These are phyloP conservation scores for Aspergillus carlsbadensis DNA, from an alignment of 495 filamentous ascomycete species.

Conservation along the genomic window DNA sequence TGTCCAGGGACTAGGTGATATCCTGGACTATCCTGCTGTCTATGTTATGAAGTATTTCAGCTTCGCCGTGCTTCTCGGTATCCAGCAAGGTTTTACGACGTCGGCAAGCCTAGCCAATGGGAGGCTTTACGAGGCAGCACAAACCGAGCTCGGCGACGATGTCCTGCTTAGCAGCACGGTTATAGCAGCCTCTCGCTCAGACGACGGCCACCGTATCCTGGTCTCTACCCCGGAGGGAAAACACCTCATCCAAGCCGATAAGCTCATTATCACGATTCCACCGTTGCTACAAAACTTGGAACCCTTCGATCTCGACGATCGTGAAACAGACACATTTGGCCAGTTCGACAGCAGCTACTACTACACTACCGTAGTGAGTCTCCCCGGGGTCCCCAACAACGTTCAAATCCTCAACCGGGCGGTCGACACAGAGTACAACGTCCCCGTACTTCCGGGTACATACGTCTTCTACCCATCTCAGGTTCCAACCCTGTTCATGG, in stretches of 20 bases:
- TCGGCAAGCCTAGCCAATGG: neutral
- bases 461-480: slow-evolving; percentile 19
- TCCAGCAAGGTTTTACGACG: neutral
- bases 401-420: slow-evolving; percentile 28
- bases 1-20: slow-evolving; percentile 31
- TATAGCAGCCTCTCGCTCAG: slow-evolving; percentile 25
- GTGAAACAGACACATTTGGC: slow-evolving; percentile 38
- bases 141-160: slow-evolving; percentile 5
- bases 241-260: slow-evolving; percentile 41
- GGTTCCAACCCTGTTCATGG: slow-evolving; percentile 16
- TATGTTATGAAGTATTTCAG: slow-evolving; percentile 16
- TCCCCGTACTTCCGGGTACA: slow-evolving; percentile 27
- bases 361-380: slow-evolving; percentile 17
- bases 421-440: slow-evolving; percentile 24
- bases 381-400: slow-evolving; percentile 13
- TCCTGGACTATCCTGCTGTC: slow-evolving; percentile 24
- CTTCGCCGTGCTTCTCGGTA: neutral
- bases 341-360: slow-evolving; percentile 28
- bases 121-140: slow-evolving; percentile 1
- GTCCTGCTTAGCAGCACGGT: slow-evolving; percentile 16
- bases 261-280: slow-evolving; percentile 42
- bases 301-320: slow-evolving; percentile 30
- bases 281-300: slow-evolving; percentile 28
- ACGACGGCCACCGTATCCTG: slow-evolving; percentile 20
- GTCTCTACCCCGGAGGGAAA: slow-evolving; percentile 36